Conservation (phyloP, 768 basidiomycete species). For the Tulasnella sp. region DNA sequence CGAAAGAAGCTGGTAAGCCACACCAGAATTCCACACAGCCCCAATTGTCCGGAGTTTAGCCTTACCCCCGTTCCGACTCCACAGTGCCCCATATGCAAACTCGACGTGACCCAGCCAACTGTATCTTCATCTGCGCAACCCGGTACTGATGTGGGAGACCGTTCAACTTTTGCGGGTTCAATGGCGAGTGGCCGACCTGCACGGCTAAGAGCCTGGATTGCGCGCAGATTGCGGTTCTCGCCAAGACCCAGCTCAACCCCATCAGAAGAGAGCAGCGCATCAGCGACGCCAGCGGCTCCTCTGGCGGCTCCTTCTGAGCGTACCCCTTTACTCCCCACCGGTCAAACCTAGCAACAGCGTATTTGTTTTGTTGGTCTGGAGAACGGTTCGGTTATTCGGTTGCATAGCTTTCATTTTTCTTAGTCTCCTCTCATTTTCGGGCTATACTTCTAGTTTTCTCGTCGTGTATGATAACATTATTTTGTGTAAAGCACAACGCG, state of each 20-base stretch:
- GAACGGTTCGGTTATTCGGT: neutral
- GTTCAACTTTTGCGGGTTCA: neutral
- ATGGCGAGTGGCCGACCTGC: neutral
- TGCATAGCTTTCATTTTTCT: neutral
- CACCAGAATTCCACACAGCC: constrained; percentile 11
- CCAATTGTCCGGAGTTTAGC: constrained; percentile 19
- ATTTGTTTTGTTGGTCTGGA: neutral
- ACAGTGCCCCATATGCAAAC: constrained; percentile 91
- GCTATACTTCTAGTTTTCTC: neutral
- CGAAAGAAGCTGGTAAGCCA: constrained; percentile 85
- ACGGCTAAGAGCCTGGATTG: neutral
- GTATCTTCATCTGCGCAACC: constrained; percentile 33
- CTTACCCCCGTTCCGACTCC: constrained; percentile 30
- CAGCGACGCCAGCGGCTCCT: neutral
- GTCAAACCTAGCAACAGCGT: neutral
- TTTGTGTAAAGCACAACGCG: neutral
- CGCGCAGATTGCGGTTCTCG: neutral
- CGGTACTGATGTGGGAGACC: neutral
- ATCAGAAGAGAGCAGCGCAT: neutral
- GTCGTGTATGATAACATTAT: neutral
- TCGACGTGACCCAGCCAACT: constrained; percentile 70
- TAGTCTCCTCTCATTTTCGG: neutral
- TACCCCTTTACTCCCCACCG: neutral
- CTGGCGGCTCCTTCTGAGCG: neutral
- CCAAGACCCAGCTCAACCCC: neutral